Percentiles rank a stretch among this genome's conserved stretches.
These are phyloP conservation scores for Hypsizygus ulmarius DNA, from an alignment of 1,284 basidiomycete species.

Conservation along the genomic window DNA sequence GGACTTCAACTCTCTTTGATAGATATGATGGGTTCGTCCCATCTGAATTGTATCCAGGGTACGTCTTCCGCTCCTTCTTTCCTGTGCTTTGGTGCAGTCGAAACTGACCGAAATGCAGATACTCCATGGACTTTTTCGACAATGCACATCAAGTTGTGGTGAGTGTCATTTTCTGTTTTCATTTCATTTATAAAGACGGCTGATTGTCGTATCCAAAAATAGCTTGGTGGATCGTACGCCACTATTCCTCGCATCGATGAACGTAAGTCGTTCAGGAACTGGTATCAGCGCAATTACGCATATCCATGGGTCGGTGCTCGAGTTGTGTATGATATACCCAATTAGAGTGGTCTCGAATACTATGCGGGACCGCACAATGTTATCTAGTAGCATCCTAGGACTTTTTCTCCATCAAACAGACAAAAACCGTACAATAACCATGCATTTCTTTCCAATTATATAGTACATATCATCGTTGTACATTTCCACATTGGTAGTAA, in stretches of 20 bases:
- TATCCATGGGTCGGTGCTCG: conserved; percentile 47
- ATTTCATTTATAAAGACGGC: neutral
- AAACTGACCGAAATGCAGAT: conserved; percentile 39
- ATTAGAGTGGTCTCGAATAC: neutral
- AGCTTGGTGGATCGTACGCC: conserved; percentile 91
- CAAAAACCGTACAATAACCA: too few species aligned
- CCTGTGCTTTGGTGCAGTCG: neutral
- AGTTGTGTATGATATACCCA: conserved; percentile 57
- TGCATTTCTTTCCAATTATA: too few species aligned
- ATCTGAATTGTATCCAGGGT: conserved; percentile 83
- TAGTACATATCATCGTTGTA: too few species aligned
- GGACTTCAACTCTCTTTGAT: conserved; percentile 84
- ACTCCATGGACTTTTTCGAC: conserved; percentile 90
- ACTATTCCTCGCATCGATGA: conserved; percentile 82
- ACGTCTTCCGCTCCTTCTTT: conserved; percentile 20
- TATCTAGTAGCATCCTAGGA: too few species aligned
- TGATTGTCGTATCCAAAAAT: conserved; percentile 7
- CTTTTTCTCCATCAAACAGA: too few species aligned
- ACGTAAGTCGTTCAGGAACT: conserved; percentile 77
- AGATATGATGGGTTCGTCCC: conserved; percentile 73
- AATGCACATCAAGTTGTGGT: conserved; percentile 82
- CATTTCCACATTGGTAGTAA: too few species aligned
- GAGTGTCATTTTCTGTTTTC: conserved; percentile 33
- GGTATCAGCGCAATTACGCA: conserved; percentile 60
- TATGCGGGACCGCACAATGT: too few species aligned